Evolutionary conservation across 306 rosid species (phyloP), one percentile per base, ranked within the genome.

Genomic region (Heteromeles arbutifolia): DNA sequence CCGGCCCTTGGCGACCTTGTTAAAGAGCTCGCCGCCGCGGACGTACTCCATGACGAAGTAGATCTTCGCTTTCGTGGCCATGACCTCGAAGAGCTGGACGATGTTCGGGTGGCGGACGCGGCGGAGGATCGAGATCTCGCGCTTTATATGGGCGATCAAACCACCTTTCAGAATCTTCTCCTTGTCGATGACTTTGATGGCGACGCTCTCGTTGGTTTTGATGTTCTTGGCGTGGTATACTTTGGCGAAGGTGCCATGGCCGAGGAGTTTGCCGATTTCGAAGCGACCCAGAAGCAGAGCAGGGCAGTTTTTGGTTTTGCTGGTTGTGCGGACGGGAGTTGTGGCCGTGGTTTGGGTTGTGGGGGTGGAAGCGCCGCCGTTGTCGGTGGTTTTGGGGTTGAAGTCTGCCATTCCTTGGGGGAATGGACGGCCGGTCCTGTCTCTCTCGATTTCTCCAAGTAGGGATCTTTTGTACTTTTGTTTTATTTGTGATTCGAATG

Each of bases 121-220:
- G 24, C 97, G 96, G 82, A 94, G 96, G 75, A 94, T 91, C 1
- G 98, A 94, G 92, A 94, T 94, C 95, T 94, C 98, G 52, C 97
- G 94, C 77, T 91, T 94, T 72, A 94, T 91, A 82, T 94, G 98
- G 1, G 97, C 94, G 25, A 90, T 94, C 11, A 94, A 68, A 0
- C 98, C 98, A 1, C 90, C 86, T 54, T 94, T 90, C 0, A 94
- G 87, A 44, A 94, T 94, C 48, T 94, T 94, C 84, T 94, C 98
- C 37, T 94, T 94, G 88, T 94, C 97, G 56, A 94, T 94, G 1
- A 94, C 97, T 69, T 94, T 94, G 71, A 94, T 94, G 53, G 98
- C 97, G 0, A 94, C 98, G 7, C 86, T 77, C 21, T 91, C 95
- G 22, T 85, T 79, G 41, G 89, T 80, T 74, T 85, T 90, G 74